Base-by-base conservation (phyloP, 163 green algal genomes). In the Dunaliella salina region DNA sequence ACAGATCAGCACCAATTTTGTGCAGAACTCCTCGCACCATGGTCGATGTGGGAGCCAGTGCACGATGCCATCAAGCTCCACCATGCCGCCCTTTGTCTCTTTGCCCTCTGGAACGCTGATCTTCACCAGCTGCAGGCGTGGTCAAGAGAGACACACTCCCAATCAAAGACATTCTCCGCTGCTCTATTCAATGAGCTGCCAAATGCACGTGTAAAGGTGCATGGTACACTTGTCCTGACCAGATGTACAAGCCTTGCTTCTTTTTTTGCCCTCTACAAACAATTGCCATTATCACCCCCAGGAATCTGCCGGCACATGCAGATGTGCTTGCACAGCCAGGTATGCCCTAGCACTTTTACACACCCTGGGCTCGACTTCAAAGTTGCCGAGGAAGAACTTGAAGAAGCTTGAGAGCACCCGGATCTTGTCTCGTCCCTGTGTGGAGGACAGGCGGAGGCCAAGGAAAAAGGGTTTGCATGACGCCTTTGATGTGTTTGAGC, bases 51-150 rank as follows among this genome's bases (percentile, higher is more conserved):
- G 83, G 69, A 86, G 29, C 40, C 71, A 83, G 83, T 86, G 83
- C 71, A 86, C n/a, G 59, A 86, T 86, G 35, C 83, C 83, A 69
- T 86, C 83, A 29, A 86, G 34, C 26, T 83, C 72, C 71, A 86
- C 35, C 83, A 81, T 69, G 15, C 71, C 83, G 29, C 71, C 71
- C 69, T 83, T 86, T 40, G 83, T 40, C 18, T 32, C 46, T 11
- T 69, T 71, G n/a, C 63, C 25, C 33, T 85, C 83, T 25, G 83
- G 83, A 32, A 85, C 30, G 30, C 26, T 71, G 67, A 85, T 85
- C 63, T 81, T 85, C 57, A 85, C 83, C 59, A 85, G 63, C 83
- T 85, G 83, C 63, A 67, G 82, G 40, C 40, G 8, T 50, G 8
- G 40, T 50, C 40, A 50, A 50, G 40, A 50, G 40, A 8, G 40